Evolutionary conservation across 805 yeast species (phyloP).

Genomic region (Candida oleophila): DNA sequence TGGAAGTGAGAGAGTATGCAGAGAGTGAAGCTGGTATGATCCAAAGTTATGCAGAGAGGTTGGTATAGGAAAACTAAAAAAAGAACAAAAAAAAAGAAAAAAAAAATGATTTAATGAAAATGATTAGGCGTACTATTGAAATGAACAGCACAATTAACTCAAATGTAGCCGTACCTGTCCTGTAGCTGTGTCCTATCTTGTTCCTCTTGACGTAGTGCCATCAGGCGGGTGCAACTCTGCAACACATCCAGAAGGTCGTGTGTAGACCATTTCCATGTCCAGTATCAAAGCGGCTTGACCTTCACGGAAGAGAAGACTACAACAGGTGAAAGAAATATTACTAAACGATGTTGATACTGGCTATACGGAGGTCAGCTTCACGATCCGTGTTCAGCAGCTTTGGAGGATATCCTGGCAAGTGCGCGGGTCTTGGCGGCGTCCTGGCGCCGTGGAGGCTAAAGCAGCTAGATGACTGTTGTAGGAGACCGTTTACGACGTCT

Average conservation of each 20-base stretch:
- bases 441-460: neutral
- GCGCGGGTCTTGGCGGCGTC: neutral
- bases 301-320: no score
- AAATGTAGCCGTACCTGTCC: no score
- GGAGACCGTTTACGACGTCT: neutral
- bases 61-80: constrained; percentile 16
- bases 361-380: constrained; percentile 1
- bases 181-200: no score
- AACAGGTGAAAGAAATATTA: no score
- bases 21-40: constrained; percentile 77
- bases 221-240: no score
- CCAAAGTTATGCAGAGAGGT: constrained; percentile 64
- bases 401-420: no score
- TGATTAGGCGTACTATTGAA: no score
- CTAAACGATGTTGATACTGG: neutral
- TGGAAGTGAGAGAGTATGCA: constrained; percentile 67
- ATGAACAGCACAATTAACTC: no score
- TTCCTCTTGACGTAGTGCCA: no score
- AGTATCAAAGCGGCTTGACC: no score
- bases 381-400: neutral
- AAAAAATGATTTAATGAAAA: neutral
- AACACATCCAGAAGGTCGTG: no score
- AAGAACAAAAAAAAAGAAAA: neutral
- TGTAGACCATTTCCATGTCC: neutral
- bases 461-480: neutral